Evolutionary conservation across 176 grass and related monocot genomes (phyloP).

Genomic region (Carex pumila): DNA sequence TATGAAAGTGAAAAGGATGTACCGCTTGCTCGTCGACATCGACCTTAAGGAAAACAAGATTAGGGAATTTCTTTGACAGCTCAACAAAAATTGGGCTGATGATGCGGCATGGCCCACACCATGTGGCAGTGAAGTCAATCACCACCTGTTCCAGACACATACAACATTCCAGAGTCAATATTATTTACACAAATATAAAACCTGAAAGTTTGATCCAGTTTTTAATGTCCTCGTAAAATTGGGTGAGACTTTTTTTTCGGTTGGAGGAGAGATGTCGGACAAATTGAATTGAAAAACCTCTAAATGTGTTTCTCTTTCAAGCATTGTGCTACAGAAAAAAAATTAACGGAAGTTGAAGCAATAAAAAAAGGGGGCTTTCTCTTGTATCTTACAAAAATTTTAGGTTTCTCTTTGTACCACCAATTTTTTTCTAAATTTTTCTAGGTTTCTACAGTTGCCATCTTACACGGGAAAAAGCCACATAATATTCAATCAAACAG

Average conservation of each 20-base stretch:
- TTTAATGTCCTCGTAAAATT: neutral
- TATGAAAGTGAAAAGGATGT: neutral
- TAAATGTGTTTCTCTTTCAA: no score
- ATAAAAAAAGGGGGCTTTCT: neutral
- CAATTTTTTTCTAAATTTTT: neutral
- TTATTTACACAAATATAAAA: neutral
- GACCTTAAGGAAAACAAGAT: conserved; percentile 31
- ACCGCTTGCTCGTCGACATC: conserved; percentile 37
- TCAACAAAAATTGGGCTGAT: conserved; percentile 18
- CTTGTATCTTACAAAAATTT: neutral
- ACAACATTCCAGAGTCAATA: neutral
- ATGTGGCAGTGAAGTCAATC: conserved; percentile 42
- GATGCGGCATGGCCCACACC: conserved; percentile 42
- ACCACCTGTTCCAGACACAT: conserved; percentile 19
- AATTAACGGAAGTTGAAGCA: no score
- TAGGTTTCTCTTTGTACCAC: neutral
- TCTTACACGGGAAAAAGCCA: neutral
- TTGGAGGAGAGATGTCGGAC: no score
- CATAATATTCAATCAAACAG: neutral
- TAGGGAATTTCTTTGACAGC: conserved; percentile 15
- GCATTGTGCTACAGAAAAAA: no score
- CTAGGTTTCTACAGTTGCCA: neutral
- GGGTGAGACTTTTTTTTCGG: no score
- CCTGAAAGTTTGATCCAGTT: neutral
- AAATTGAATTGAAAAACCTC: no score